These are phyloP conservation scores for Coemansia sp. DNA, from an alignment of 192 early-diverging fungal genomes.

Conservation along the genomic window DNA sequence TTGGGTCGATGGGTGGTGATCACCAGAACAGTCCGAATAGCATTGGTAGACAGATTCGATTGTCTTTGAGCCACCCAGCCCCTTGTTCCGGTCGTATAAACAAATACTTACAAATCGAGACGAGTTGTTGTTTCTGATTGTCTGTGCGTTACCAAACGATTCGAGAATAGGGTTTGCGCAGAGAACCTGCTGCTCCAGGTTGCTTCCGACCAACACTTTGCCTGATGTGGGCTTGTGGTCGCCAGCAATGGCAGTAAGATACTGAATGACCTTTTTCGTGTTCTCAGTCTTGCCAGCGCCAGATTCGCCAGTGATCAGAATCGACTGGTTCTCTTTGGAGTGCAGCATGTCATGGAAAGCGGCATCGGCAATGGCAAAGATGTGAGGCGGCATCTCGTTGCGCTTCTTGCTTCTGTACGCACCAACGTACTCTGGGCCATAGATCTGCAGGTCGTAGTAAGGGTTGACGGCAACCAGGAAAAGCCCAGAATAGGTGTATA, in stretches of 20 bases:
- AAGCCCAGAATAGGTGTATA: slow-evolving; percentile 99
- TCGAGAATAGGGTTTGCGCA: slow-evolving; percentile 98
- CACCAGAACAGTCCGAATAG: background rate
- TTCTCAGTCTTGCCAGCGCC: slow-evolving; percentile 99
- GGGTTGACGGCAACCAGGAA: slow-evolving; percentile 99
- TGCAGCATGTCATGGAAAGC: slow-evolving; percentile 96
- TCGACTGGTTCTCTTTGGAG: slow-evolving; percentile 92
- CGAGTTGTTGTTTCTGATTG: slow-evolving; percentile 98
- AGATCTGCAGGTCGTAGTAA: slow-evolving; percentile 90
- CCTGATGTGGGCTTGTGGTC: slow-evolving; percentile 52
- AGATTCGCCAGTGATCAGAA: slow-evolving; percentile 98
- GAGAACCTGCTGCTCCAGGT: slow-evolving; percentile 89
- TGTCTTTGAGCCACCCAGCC: too few species aligned
- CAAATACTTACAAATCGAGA: slow-evolving; percentile 78
- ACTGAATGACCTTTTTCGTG: slow-evolving; percentile 99
- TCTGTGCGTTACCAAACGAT: slow-evolving; percentile 98
- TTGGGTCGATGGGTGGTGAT: background rate
- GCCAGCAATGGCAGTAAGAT: slow-evolving; percentile 86
- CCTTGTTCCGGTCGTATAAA: too few species aligned
- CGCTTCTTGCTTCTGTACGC: slow-evolving; percentile 71
- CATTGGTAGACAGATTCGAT: background rate
- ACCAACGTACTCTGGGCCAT: slow-evolving; percentile 67
- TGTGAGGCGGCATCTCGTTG: slow-evolving; percentile 80
- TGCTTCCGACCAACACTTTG: slow-evolving; percentile 44
- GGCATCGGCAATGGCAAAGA: slow-evolving; percentile 88